Evolutionary conservation across 2,329 filamentous ascomycete genomes (phyloP), one percentile per base, ranked within the genome.

Genomic region (Fusarium guadeloupense): DNA sequence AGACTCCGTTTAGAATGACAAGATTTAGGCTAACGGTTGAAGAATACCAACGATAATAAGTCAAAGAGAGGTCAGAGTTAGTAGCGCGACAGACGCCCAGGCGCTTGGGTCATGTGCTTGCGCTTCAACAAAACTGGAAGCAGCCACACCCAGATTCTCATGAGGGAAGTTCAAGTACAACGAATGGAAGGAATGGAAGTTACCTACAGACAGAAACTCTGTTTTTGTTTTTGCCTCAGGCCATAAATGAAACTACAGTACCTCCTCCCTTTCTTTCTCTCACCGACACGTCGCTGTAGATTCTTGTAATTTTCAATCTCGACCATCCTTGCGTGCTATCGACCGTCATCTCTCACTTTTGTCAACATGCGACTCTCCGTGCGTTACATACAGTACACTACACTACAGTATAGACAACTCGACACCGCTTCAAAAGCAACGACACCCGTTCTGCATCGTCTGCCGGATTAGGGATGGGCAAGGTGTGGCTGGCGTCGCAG

Each of bases 391-490:
- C 34, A 31, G 25, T 12, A 26, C 25, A 39, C 4, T 20, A 33
- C 19, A 17, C 13, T 7, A 31, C 13, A 9, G 28, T n/a, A 31
- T 10, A 9, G 13, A 19, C 34, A 28, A 21, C 25, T 53, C 40
- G 55, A 59, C 55, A 54, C 54, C 54, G 38, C 52, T 31, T 30
- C 45, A 54, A 5, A 31, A 55, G 45, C 41, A 60, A 38, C 49
- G 42, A 38, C 45, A 49, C 38, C 47, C 47, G n/a, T 63, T 66
- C 67, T 68, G 67, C 65, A 69, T 41, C 52, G 20, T 59, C 31
- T 34, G 20, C 67, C 56, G 39, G 21, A 67, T 69, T 45, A 16
- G 46, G n/a, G 67, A 37, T 56, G 54, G 45, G 45, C 33, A 46
- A 44, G 20, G 41, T 54, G 59, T 65, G 63, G 66, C 58, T 59